A percentile compares a stretch with the other conserved stretches of the same genome.
These are phyloP conservation scores for Entonaema liquescens DNA, from an alignment of 495 filamentous ascomycete species.

Conservation along the genomic window DNA sequence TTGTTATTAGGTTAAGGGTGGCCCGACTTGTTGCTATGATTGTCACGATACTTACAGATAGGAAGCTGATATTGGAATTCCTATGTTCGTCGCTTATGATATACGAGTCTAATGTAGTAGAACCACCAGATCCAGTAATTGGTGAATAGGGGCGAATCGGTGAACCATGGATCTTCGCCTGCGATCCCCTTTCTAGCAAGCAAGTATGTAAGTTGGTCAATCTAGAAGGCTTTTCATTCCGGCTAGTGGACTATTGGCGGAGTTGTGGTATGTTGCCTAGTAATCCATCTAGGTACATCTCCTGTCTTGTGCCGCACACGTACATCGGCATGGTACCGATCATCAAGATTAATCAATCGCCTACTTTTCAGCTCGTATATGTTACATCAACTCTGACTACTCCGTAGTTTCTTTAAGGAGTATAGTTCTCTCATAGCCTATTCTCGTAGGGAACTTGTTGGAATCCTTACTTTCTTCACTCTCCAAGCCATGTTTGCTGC, in stretches of 20 bases:
- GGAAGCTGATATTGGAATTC: background rate
- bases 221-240: background rate
- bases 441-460: too few relatives aligned
- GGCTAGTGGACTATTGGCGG: background rate
- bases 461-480: too few relatives aligned
- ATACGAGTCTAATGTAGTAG: background rate
- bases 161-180: background rate
- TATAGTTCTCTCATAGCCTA: too few relatives aligned
- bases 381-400: background rate
- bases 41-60: background rate
- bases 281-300: background rate
- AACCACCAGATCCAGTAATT: background rate
- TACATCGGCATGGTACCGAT: background rate
- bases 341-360: background rate
- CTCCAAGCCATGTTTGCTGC: too few relatives aligned
- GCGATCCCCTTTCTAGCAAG: background rate
- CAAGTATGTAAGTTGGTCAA: background rate
- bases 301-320: background rate
- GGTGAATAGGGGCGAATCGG: background rate
- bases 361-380: slow-evolving; percentile 1
- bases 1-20: background rate
- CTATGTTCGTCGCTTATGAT: too few relatives aligned
- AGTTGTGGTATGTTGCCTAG: background rate
- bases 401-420: too few relatives aligned
- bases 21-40: background rate